Base-by-base conservation (phyloP, 1,284 basidiomycete species). In the Fomitopsis palustris region DNA sequence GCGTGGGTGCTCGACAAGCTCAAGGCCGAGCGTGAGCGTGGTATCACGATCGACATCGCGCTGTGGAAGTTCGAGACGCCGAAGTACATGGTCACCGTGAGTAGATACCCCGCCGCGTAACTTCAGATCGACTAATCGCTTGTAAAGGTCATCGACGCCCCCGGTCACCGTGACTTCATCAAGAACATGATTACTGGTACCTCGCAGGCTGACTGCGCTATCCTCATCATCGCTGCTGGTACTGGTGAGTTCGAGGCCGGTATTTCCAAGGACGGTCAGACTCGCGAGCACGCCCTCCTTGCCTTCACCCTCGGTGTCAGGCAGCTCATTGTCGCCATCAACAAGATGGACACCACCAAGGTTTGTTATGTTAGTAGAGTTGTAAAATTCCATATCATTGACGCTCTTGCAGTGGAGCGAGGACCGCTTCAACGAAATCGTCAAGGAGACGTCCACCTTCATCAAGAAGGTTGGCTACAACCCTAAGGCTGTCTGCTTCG, bases 391-490 rank as follows among this genome's bases (percentile, higher is more conserved):
- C 17, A 47, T 58, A 42, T 63, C 23, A 69, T 57, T 61, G 17
- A 47, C 35, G 6, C 54, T 33, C 60, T 37, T 69, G 63, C 70
- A 95, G 93, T 98, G 95, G 95, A 94, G 90, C 71, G 96, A 98
- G 87, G 93, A 95, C 77, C 96, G 97, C 75, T 99, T 96, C 93
- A 95, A 96, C 81, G 96, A 99, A 92, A 99, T 99, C 74, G 81
- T 99, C 83, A 98, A 98, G 87, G 97, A 99, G 84, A 95, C 95
- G 60, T 95, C 94, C 73, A 90, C 84, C 80, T 99, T 99, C 89
- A 98, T 99, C 83, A 99, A 99, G 90, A 99, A 99, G 90, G 96
- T 99, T 77, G 96, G 96, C 65, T 99, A 96, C 90, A 98, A 99
- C 91, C 96, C 97, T 78, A 98, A 98, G 88, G 76, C 87, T 60